Percentiles rank a stretch among this genome's conserved stretches.
These are phyloP conservation scores for Mitragyna speciosa DNA, from an alignment of 257 asterid species.

Conservation along the genomic window DNA sequence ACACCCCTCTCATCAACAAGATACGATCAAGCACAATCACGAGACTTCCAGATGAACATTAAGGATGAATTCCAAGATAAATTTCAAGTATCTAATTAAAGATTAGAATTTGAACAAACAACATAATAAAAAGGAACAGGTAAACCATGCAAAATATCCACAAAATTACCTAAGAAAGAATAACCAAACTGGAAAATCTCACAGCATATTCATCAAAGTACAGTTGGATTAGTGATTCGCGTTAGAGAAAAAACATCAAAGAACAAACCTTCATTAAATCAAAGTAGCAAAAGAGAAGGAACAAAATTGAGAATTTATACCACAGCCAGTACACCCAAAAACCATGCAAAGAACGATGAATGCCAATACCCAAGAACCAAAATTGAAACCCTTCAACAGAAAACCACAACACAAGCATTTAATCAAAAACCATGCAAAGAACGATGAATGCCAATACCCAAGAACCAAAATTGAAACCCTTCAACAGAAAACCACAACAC, in stretches of 20 bases:
- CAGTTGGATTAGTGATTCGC: too few relatives aligned
- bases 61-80: not conserved
- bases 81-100: too few relatives aligned
- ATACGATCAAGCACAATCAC: not conserved
- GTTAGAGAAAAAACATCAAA: too few relatives aligned
- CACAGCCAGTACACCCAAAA: not conserved
- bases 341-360: not conserved
- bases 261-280: too few relatives aligned
- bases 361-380: not conserved
- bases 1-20: not conserved
- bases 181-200: not conserved
- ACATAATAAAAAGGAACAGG: not conserved
- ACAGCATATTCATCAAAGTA: not conserved
- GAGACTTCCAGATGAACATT: not conserved
- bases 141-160: not conserved
- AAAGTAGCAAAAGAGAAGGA: too few relatives aligned
- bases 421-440: not conserved
- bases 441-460: not conserved
- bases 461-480: not conserved
- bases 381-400: not conserved
- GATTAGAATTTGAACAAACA: not conserved
- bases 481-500: not conserved
- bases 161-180: not conserved
- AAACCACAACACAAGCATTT: not conserved
- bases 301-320: not conserved